These are phyloP conservation scores for Tricholoma matsutake DNA, from an alignment of 768 basidiomycete species.

Conservation along the genomic window DNA sequence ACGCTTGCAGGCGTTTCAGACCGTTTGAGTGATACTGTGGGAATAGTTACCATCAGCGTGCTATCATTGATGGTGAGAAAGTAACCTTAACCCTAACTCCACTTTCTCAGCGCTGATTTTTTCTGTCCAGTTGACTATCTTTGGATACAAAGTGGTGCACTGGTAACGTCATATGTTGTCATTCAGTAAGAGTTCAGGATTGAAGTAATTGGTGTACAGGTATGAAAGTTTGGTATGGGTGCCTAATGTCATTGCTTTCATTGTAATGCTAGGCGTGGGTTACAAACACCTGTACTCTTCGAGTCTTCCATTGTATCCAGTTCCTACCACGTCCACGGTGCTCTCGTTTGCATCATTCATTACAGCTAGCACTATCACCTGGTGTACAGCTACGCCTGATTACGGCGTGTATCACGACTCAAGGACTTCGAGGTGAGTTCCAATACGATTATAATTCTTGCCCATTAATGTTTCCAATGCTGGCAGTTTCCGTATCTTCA, in stretches of 20 bases:
- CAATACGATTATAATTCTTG: not conserved
- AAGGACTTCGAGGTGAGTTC: constrained; percentile 27
- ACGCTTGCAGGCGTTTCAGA: constrained; percentile 53
- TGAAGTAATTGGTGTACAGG: constrained; percentile 15
- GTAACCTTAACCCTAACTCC: not conserved
- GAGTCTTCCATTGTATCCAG: constrained; percentile 15
- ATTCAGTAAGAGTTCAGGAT: not conserved
- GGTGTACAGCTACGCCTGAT: constrained; percentile 43
- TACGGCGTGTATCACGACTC: constrained; percentile 42
- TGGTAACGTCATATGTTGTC: constrained; percentile 37
- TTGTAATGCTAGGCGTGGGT: constrained; percentile 61
- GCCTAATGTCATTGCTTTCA: constrained; percentile 59
- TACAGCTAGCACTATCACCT: constrained; percentile 37
- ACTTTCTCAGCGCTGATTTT: not conserved
- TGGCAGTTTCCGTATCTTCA: constrained; percentile 52
- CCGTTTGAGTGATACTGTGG: constrained; percentile 33
- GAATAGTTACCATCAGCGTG: constrained; percentile 39
- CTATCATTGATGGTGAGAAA: constrained; percentile 35
- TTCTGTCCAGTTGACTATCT: constrained; percentile 52
- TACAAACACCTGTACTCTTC: constrained; percentile 50
- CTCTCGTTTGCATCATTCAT: constrained; percentile 37
- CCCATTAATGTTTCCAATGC: not conserved
- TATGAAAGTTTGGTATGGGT: constrained; percentile 66
- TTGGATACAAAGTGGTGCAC: constrained; percentile 58
- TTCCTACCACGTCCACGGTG: constrained; percentile 26